Evolutionary conservation across 495 filamentous ascomycete species (phyloP), one percentile per base, ranked within the genome.

Genomic region (Penicillium desertorum): DNA sequence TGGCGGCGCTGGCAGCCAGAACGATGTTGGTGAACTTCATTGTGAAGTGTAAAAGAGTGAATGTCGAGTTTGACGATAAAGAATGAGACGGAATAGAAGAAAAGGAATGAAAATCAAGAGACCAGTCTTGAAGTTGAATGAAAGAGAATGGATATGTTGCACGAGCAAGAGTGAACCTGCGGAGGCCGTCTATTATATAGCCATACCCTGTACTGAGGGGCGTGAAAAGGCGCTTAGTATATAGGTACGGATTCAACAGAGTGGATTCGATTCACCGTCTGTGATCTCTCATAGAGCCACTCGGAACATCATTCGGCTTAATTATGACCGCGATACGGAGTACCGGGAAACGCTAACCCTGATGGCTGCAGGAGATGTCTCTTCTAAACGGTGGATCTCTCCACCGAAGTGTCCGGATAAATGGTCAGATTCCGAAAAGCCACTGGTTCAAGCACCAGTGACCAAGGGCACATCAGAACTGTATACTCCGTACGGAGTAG

Each of bases 1-100:
- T 54, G 50, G 65, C 65, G 36, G 63, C 60, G 42, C 65, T 62
- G 44, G 65, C 63, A 47, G 60, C 65, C 25, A 68, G 56, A 48
- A 66, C 39, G 27, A 68, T 34, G 58, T 62, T 68, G 45, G 46
- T 66, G 51, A 68, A 56, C 59, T 63, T 68, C 65, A 68, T 68
- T 48, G 59, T 64, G 60, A 52, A 56, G 27, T 57, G 36, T 30
- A 51, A 50, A 51, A 68, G 56, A 58, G 54, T 60, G 65, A 57
- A 19, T 62, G 41, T 68, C 51, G 63, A 63, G 58, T 45, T 68
- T 58, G 65, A 63, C 63, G 54, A 56, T 36, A 58, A 54, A 51
- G 54, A 54, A 65, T 63, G 37, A 22, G 56, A 45, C 19, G 17
- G 17, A 45, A 30, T 4, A 12, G 23, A n/a, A 22, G 14, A 25